phyloP scores from a whole-genome alignment of 148 eudicot genomes.

The Mesembryanthemum crystallinum region DNA sequence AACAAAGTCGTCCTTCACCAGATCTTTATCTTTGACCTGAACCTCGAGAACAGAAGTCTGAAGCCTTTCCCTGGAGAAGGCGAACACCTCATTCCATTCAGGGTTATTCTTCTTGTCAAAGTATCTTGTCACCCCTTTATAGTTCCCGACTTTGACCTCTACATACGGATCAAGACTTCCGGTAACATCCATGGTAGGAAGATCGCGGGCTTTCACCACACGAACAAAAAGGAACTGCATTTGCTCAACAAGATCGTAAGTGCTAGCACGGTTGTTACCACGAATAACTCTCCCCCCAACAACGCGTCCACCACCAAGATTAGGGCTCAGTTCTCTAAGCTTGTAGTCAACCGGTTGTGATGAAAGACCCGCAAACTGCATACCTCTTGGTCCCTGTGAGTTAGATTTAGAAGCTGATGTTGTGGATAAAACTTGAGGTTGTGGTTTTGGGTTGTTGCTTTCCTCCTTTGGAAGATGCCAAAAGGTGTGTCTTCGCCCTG shows the following conservation, averaged over 20 bases:
- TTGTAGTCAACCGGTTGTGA: conserved; percentile 47
- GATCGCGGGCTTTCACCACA: conserved; percentile 78
- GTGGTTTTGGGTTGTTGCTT: conserved; percentile 20
- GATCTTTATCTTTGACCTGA: conserved; percentile 67
- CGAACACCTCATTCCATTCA: conserved; percentile 82
- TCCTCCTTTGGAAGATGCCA: conserved; percentile 29
- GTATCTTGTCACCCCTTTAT: conserved; percentile 67
- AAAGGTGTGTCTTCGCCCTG: conserved; percentile 40
- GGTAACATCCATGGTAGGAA: conserved; percentile 66
- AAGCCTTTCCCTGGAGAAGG: conserved; percentile 66
- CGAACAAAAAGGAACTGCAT: conserved; percentile 81
- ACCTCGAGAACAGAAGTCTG: conserved; percentile 69
- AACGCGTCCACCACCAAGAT: conserved; percentile 70
- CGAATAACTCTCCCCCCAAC: conserved; percentile 69
- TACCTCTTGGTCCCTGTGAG: conserved; percentile 35
- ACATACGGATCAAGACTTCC: conserved; percentile 89
- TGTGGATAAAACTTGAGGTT: conserved; percentile 18
- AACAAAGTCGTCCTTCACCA: conserved; percentile 75
- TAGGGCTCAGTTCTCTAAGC: conserved; percentile 84
- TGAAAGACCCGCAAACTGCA: conserved; percentile 35
- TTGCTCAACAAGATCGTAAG: conserved; percentile 78
- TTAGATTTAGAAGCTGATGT: conserved; percentile 29
- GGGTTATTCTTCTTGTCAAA: conserved; percentile 58
- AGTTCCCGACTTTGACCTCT: conserved; percentile 82
- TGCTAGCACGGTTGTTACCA: conserved; percentile 41